Evolutionary conservation across 345 rosid genomes (phyloP), one percentile per base, ranked within the genome.

Genomic region (Populus euphratica): DNA sequence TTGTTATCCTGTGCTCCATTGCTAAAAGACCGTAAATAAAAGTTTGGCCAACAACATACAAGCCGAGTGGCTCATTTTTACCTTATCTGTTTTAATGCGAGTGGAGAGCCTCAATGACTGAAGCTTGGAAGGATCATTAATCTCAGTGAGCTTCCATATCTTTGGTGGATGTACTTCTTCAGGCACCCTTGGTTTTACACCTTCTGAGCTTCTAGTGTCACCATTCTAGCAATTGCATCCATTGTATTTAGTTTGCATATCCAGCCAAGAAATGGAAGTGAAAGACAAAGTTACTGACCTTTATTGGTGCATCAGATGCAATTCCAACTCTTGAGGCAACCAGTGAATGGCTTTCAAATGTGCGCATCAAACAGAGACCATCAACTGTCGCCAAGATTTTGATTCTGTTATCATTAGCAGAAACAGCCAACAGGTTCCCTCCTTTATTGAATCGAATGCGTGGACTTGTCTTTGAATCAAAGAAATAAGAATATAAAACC

Each of bases 51-150:
- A 54, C 21, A 54, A n/a, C 6, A 20, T 20, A 54, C 25, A 54
- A 21, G 61, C 61, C 12, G 21, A 54, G 25, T 8, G 61, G 23
- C 23, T 7, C 61, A 65, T 1, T 41, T 38, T 33, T 74, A 85
- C 89, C 85, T 85, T 83, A 41, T 83, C 84, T 73, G 77, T 41
- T 69, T 65, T 62, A 59, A 83, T 64, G 78, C 0, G 43, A 66
- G 78, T 33, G 8, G 86, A 41, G 52, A 87, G 85, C 68, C 76
- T 85, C 81, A 85, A 39, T 9, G 84, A 78, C 33, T 69, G 78
- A 65, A 77, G 74, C 16, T 75, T 84, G 72, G 81, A 66, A 54
- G 90, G 83, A 68, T 84, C 79, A 29, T 23, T 81, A 68, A 85
- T 83, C 47, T 85, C 85, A 25, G 79, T 71, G 8, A 52, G 74